Evolutionary conservation across 169 alveolate species (phyloP).

Genomic region (Plasmodium reichenowi): DNA sequence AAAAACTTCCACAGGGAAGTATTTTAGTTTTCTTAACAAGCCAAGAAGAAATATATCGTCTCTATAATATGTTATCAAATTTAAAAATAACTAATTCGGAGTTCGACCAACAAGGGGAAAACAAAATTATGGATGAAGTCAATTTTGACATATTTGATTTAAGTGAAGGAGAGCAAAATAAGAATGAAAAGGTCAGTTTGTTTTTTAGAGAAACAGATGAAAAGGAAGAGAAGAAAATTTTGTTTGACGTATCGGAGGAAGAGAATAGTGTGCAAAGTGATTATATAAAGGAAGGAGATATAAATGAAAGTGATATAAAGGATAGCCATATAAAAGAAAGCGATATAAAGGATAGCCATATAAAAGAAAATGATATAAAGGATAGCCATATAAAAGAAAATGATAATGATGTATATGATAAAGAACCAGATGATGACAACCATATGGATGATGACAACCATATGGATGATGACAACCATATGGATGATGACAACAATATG

Average conservation of each 20-base stretch:
- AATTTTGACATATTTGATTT: constrained; percentile 51
- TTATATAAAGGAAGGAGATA: constrained; percentile 58
- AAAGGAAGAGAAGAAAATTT: constrained; percentile 60
- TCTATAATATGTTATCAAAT: constrained; percentile 87
- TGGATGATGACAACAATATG: background rate
- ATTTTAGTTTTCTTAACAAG: constrained; percentile 98
- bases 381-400: background rate
- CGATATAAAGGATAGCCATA: background rate
- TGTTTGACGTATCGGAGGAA: constrained; percentile 76
- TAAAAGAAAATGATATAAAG: background rate
- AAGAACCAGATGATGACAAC: constrained; percentile 10
- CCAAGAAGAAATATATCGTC: constrained; percentile 93
- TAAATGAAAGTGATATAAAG: background rate
- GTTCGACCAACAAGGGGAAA: background rate
- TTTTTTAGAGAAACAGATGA: constrained; percentile 70
- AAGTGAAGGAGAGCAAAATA: constrained; percentile 73
- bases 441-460: background rate
- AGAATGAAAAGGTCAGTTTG: constrained; percentile 30
- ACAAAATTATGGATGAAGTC: constrained; percentile 14
- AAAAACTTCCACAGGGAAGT: constrained; percentile 97
- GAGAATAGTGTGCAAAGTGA: constrained; percentile 16
- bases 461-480: background rate
- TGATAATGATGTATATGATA: background rate
- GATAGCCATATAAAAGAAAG: constrained; percentile 33
- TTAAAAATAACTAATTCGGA: constrained; percentile 58